A percentile compares a stretch with the other conserved stretches of the same genome.
These are phyloP conservation scores for Saturnispora silvae DNA, from an alignment of 805 yeast genomes.

Conservation along the genomic window DNA sequence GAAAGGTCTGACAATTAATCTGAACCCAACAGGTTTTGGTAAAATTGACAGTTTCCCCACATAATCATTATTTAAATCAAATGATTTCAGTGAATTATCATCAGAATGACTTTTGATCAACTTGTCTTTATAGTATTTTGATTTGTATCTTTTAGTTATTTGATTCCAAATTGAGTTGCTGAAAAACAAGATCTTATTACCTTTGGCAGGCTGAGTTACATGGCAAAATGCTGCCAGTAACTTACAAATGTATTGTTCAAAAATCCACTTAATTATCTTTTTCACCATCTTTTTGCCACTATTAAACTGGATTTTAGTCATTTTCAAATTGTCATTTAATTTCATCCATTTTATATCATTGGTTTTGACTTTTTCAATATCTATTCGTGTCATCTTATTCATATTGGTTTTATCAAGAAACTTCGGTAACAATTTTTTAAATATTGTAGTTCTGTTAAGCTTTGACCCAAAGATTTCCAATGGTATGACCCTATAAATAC, in stretches of 20 bases:
- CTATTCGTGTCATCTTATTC: slow-evolving; percentile 28
- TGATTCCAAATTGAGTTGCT: slow-evolving; percentile 49
- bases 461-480: slow-evolving; percentile 40
- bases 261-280: slow-evolving; percentile 49
- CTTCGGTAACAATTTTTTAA: slow-evolving; percentile 27
- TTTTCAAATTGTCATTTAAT: slow-evolving; percentile 14
- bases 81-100: slow-evolving; percentile 12
- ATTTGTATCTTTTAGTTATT: slow-evolving; percentile 33
- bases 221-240: slow-evolving; percentile 50
- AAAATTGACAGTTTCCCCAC: slow-evolving; percentile 39
- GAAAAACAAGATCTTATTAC: slow-evolving; percentile 35
- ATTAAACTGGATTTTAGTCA: slow-evolving; percentile 33
- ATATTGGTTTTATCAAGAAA: slow-evolving; percentile 30
- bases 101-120: slow-evolving; percentile 19
- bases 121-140: slow-evolving; percentile 30
- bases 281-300: slow-evolving; percentile 29
- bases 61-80: slow-evolving; percentile 19
- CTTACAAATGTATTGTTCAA: slow-evolving; percentile 33
- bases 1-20: slow-evolving; percentile 50
- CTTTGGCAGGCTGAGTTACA: slow-evolving; percentile 45
- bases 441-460: slow-evolving; percentile 35
- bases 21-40: slow-evolving; percentile 52
- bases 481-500: slow-evolving; percentile 43
- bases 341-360: slow-evolving; percentile 49
- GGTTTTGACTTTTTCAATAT: slow-evolving; percentile 26